These are phyloP conservation scores for Fusarium sororula DNA, from an alignment of 2,329 filamentous ascomycete species.

Conservation along the genomic window DNA sequence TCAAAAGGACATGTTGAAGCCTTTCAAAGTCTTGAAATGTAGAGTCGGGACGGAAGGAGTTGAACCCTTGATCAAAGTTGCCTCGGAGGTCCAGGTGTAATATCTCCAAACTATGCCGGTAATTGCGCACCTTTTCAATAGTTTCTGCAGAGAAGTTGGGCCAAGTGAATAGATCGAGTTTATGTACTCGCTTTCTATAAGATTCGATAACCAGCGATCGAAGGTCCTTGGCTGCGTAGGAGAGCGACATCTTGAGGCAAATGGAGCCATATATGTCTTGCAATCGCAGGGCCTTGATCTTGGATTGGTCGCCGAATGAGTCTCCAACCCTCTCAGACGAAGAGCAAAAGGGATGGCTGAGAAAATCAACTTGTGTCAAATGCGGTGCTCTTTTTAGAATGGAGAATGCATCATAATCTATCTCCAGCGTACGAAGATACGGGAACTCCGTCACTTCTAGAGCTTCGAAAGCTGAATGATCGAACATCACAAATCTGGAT, in stretches of 20 bases:
- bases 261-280: accelerated
- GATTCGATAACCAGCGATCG: background rate
- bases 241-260: accelerated
- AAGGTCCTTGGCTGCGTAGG: background rate
- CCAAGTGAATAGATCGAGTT: too few relatives aligned
- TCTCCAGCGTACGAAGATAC: background rate
- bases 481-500: accelerated
- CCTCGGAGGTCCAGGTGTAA: background rate
- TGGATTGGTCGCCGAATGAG: too few relatives aligned
- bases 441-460: background rate
- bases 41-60: background rate
- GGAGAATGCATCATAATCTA: accelerated
- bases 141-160: background rate
- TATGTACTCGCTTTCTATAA: too few relatives aligned
- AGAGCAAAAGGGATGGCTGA: accelerated
- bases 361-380: background rate
- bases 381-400: background rate
- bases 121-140: background rate
- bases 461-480: background rate
- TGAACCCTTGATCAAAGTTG: too few relatives aligned
- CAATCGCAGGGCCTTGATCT: background rate
- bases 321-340: too few relatives aligned
- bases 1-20: background rate
- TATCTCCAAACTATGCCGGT: background rate
- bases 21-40: background rate